Evolutionary conservation across 495 filamentous ascomycete genomes (phyloP), one percentile per base, ranked within the genome.

Genomic region (Collariella sp.): DNA sequence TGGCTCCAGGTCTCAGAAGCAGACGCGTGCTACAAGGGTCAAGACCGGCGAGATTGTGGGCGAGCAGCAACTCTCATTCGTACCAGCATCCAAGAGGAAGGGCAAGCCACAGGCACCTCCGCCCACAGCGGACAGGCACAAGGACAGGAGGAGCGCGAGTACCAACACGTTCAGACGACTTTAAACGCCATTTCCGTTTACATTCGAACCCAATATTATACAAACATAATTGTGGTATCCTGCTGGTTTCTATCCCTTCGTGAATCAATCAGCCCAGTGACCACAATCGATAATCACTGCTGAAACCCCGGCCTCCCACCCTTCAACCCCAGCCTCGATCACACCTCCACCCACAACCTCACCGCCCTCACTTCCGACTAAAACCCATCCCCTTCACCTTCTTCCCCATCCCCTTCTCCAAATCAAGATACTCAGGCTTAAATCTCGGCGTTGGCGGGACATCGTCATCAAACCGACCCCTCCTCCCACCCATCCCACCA

Each of bases 51-150:
- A 81, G 18, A 79, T 86, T 2, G 81, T 87, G 22, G 93, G 94
- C 10, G 94, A 96, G 68, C 78, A 85, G 62, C 82, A 93, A 66
- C 73, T 97, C 46, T 88, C 88, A 18, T 97, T 96, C 73, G 82
- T 83, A 50, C 87, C 87, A 18, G 72, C 76, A 36, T 76, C 71
- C 38, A 83, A 78, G 57, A 79, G 70, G 50, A 83, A 73, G 68
- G 43, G 52, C 52, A 56, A 67, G 64, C 56, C 68, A 66, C 39
- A 68, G 26, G n/a, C n/a, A 43, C 60, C 67, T 48, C 56, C 62
- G 26, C 63, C 70, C 55, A 57, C 57, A 50, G 64, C 67, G 54
- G 71, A 70, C 58, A 70, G 63, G 58, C 73, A 72, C 45, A 58
- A 61, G 33, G 72, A 76, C 58, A 77, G 79, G 76, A 72, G 86